phyloP scores from a whole-genome alignment of 148 eudicot genomes.

The Cornus florida region DNA sequence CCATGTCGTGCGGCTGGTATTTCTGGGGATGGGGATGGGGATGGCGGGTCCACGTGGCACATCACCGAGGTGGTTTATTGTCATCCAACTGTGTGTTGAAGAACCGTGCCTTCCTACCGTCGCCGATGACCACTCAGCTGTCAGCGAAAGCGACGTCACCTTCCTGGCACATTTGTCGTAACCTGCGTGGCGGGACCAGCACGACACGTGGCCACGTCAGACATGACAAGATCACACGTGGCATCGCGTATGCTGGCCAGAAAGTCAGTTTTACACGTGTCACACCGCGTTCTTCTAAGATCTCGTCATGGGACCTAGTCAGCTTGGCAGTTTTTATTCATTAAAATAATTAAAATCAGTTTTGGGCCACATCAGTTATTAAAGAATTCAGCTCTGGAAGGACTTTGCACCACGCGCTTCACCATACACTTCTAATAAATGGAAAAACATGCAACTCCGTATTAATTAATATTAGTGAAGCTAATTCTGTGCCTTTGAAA shows the following conservation, averaged over 20 bases:
- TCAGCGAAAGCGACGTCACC: constrained; percentile 20
- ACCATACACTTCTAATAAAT: neutral
- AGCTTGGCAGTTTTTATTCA: constrained; percentile 16
- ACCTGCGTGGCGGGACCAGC: constrained; percentile 24
- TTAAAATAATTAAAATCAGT: constrained; percentile 1
- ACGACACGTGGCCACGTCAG: constrained; percentile 47
- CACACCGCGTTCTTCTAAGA: neutral
- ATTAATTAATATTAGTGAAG: too few species aligned
- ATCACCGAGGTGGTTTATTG: neutral
- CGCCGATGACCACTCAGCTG: constrained; percentile 36
- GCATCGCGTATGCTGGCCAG: constrained; percentile 16
- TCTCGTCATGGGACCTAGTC: neutral
- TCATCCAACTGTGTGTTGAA: neutral
- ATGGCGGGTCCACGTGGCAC: neutral
- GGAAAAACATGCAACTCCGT: too few species aligned
- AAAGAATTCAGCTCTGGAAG: neutral
- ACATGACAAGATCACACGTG: constrained; percentile 43
- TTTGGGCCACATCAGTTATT: neutral
- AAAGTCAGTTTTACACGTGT: constrained; percentile 32
- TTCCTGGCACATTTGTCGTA: neutral
- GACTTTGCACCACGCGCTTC: neutral
- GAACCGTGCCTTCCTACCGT: neutral
- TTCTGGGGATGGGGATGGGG: neutral
- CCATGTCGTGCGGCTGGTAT: neutral
- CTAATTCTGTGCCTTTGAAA: too few species aligned